Conservation (phyloP, 495 filamentous ascomycete genomes). For the Tuber brumale region DNA sequence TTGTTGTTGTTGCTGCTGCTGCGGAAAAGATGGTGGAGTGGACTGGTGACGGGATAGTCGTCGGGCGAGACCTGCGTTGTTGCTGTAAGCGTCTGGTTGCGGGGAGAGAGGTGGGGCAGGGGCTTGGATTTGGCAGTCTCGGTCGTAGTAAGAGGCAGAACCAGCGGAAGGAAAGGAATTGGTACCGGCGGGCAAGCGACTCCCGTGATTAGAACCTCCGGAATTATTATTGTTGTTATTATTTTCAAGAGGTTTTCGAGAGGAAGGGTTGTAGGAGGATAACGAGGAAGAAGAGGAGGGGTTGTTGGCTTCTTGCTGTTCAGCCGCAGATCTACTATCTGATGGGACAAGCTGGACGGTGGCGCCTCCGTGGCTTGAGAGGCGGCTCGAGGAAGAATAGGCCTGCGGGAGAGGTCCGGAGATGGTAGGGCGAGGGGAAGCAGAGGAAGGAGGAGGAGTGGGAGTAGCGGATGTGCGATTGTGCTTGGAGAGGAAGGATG, state of each 20-base stretch:
- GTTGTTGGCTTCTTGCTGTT: slow-evolving; percentile 24
- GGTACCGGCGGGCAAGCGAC: slow-evolving; percentile 5
- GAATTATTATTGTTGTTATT: not conserved
- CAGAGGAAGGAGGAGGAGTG: slow-evolving; percentile 12
- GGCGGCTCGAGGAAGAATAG: slow-evolving; percentile 12
- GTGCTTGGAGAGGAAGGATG: slow-evolving; percentile 21
- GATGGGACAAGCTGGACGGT: slow-evolving; percentile 26
- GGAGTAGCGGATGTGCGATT: slow-evolving; percentile 22
- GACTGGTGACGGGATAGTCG: slow-evolving; percentile 23
- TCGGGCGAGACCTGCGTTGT: slow-evolving; percentile 14
- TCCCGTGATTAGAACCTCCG: slow-evolving; percentile 1
- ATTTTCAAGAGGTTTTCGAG: slow-evolving; percentile 20
- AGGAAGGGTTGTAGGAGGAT: slow-evolving; percentile 19
- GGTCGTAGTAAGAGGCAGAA: slow-evolving; percentile 16
- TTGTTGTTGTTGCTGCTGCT: slow-evolving; percentile 24
- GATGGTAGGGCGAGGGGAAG: slow-evolving; percentile 24
- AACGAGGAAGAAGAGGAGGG: slow-evolving; percentile 26
- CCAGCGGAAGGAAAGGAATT: not conserved
- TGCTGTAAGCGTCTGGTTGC: slow-evolving; percentile 22
- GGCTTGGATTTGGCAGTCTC: slow-evolving; percentile 15
- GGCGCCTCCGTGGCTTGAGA: slow-evolving; percentile 19
- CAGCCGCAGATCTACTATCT: slow-evolving; percentile 34
- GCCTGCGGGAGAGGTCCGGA: slow-evolving; percentile 18
- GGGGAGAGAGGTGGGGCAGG: slow-evolving; percentile 26
- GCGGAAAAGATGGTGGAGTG: slow-evolving; percentile 11